These are phyloP conservation scores for Naegleria gruberi DNA, from an alignment of 208 protist genomes.

Conservation along the genomic window DNA sequence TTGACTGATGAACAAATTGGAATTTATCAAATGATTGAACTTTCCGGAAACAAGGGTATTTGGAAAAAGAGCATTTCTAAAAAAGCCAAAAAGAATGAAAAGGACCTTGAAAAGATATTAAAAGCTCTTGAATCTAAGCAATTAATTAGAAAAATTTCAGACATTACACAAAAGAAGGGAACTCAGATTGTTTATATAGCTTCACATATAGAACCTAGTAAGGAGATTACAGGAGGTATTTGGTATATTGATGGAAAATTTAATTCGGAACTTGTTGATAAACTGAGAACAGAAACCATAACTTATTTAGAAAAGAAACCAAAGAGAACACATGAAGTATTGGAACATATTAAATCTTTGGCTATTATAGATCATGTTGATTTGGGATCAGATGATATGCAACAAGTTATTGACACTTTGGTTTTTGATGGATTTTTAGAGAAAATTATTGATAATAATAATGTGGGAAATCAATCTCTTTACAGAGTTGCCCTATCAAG, in stretches of 20 bases:
- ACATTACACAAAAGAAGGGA: constrained; percentile 47
- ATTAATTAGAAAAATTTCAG: constrained; percentile 48
- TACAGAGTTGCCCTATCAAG: neutral
- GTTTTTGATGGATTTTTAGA: constrained; percentile 50
- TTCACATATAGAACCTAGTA: constrained; percentile 45
- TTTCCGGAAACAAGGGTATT: constrained; percentile 34
- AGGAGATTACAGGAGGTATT: constrained; percentile 49
- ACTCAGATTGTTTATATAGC: constrained; percentile 58
- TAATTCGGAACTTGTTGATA: constrained; percentile 39
- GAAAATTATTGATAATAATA: constrained; percentile 23
- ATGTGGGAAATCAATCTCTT: neutral
- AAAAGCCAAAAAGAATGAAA: constrained; percentile 40
- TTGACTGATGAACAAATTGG: constrained; percentile 36
- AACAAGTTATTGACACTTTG: constrained; percentile 41
- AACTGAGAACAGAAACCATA: neutral
- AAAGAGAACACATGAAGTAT: constrained; percentile 24
- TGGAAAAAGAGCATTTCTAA: constrained; percentile 48
- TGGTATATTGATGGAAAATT: constrained; percentile 53
- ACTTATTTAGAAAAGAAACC: constrained; percentile 20
- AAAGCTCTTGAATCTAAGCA: constrained; percentile 49
- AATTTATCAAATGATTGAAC: constrained; percentile 37
- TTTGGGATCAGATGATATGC: constrained; percentile 40
- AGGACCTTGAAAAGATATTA: constrained; percentile 48
- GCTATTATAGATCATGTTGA: constrained; percentile 32
- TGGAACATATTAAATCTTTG: constrained; percentile 26